Evolutionary conservation across 1,139 yeast genomes (phyloP).

Genomic region (Saccharomycopsis hybrid): DNA sequence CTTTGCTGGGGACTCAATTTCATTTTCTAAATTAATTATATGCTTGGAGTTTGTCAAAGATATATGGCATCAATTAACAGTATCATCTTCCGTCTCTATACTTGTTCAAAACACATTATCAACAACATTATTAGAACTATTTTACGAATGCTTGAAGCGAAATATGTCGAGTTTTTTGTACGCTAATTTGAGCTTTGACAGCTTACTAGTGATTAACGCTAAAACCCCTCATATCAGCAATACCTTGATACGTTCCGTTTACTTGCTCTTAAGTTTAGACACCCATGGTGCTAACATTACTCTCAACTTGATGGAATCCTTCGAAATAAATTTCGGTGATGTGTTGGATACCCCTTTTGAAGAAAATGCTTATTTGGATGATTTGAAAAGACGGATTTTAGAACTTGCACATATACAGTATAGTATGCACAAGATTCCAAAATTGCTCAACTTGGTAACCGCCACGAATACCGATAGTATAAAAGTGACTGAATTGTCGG

Average conservation of each 20-base stretch:
- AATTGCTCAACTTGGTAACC: too few relatives aligned
- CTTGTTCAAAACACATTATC: conserved; percentile 1
- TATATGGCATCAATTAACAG: background rate
- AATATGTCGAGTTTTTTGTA: background rate
- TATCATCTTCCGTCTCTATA: background rate
- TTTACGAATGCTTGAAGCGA: background rate
- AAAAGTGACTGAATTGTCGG: too few relatives aligned
- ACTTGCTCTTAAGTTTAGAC: background rate
- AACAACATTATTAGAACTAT: conserved; percentile 1
- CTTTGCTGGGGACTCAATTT: background rate
- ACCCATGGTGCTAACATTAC: too few relatives aligned
- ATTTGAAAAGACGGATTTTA: too few relatives aligned
- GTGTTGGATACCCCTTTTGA: background rate
- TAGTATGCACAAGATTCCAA: too few relatives aligned
- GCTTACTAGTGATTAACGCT: background rate
- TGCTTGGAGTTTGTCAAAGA: conserved; percentile 11
- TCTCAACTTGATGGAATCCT: too few relatives aligned
- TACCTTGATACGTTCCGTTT: background rate
- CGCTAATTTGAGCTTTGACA: background rate
- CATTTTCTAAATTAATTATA: background rate
- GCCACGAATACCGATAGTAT: too few relatives aligned
- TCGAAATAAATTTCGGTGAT: too few relatives aligned
- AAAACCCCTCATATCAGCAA: background rate
- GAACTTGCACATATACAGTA: too few relatives aligned
- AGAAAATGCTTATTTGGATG: background rate